Conservation (phyloP, 257 asterid genomes). For the Solanum medicagineum region DNA sequence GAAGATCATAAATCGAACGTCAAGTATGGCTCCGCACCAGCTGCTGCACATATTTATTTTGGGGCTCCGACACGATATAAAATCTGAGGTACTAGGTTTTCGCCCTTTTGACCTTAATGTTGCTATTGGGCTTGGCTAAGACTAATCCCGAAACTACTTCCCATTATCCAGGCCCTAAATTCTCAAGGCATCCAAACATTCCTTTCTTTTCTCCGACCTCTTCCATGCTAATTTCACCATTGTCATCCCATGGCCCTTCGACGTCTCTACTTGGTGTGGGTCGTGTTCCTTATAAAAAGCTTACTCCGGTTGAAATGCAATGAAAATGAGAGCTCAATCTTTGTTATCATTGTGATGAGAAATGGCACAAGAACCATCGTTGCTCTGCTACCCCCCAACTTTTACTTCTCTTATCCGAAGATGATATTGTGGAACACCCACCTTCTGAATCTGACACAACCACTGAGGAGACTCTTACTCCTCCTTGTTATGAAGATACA, state of each 20-base stretch:
- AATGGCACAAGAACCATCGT: background rate
- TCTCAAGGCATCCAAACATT: background rate
- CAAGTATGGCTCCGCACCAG: background rate
- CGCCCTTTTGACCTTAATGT: background rate
- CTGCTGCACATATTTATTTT: background rate
- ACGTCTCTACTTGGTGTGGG: background rate
- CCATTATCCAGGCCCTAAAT: background rate
- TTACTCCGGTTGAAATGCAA: background rate
- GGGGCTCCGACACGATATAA: background rate
- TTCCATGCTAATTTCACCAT: background rate
- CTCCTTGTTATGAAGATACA: background rate
- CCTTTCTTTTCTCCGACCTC: background rate
- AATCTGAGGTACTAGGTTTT: background rate
- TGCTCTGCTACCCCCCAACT: background rate
- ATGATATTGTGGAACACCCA: too few species aligned
- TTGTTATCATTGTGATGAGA: background rate
- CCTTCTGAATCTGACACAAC: too few species aligned
- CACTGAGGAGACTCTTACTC: too few species aligned
- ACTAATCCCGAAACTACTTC: background rate
- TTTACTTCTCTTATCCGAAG: background rate
- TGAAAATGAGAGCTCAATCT: background rate
- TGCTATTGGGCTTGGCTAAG: background rate
- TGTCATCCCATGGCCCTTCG: background rate
- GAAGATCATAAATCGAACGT: background rate
- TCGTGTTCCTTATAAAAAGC: background rate